Conservation (phyloP, 768 basidiomycete genomes). For the Gloeophyllum trabeum region DNA sequence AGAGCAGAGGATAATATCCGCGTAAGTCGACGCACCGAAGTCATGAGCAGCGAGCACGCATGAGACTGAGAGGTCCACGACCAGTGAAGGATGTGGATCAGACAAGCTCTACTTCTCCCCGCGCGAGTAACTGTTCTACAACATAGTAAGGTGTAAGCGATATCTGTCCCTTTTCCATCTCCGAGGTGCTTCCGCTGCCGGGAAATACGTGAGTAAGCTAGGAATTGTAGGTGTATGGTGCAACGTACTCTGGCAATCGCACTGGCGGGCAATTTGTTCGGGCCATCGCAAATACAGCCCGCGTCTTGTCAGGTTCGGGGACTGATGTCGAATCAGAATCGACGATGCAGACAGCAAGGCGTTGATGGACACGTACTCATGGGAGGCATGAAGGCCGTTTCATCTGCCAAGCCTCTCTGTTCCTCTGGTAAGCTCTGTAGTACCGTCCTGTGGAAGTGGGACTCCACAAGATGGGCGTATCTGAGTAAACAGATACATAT, state of each 20-base stretch:
- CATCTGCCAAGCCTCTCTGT: slow-evolving; percentile 71
- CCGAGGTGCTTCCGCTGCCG: slow-evolving; percentile 59
- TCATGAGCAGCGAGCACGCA: no score
- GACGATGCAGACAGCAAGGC: neutral
- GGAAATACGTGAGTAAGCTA: no score
- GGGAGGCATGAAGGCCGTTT: slow-evolving; percentile 54
- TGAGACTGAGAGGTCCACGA: no score
- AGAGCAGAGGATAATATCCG: no score
- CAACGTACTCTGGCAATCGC: slow-evolving; percentile 61
- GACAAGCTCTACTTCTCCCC: slow-evolving; percentile 71
- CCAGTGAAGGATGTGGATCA: no score
- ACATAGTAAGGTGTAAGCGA: slow-evolving; percentile 68
- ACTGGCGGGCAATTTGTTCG: slow-evolving; percentile 57
- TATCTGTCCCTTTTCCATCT: slow-evolving; percentile 74
- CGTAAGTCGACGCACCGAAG: no score
- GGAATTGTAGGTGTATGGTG: no score
- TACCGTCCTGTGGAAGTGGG: slow-evolving; percentile 71
- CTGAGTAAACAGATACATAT: slow-evolving; percentile 25
- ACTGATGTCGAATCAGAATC: slow-evolving; percentile 33
- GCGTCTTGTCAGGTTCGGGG: slow-evolving; percentile 61
- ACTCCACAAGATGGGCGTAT: slow-evolving; percentile 65
- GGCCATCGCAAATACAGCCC: slow-evolving; percentile 77
- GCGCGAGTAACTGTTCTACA: slow-evolving; percentile 60
- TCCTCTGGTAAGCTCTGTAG: slow-evolving; percentile 72
- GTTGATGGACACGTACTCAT: slow-evolving; percentile 42